A percentile compares a stretch with the other conserved stretches of the same genome.
phyloP scores from a whole-genome alignment of 2,329 filamentous ascomycete genomes.

The Stagonosporopsis rhizophila region DNA sequence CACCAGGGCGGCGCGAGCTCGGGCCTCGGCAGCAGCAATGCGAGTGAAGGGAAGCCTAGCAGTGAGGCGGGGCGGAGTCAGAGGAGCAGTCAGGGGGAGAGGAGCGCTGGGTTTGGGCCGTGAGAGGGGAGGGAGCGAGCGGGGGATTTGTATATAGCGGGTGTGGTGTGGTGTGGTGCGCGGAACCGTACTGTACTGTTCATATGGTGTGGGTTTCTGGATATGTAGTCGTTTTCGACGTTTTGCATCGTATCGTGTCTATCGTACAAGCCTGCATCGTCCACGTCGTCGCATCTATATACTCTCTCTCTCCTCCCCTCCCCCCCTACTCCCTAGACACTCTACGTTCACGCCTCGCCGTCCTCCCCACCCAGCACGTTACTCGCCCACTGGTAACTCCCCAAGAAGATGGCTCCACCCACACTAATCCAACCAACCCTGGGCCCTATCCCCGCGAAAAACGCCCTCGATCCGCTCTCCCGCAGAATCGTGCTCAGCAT shows the following conservation, averaged over 20 bases:
- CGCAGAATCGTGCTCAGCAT: slow-evolving; percentile 71
- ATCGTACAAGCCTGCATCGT: slow-evolving; percentile 8
- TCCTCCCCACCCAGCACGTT: slow-evolving; percentile 68
- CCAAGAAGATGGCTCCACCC: slow-evolving; percentile 92
- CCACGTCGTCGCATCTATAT: background rate
- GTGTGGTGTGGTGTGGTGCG: background rate
- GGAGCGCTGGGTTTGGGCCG: slow-evolving; percentile 26
- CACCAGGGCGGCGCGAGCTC: slow-evolving; percentile 18
- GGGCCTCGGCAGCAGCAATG: slow-evolving; percentile 30
- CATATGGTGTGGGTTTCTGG: background rate
- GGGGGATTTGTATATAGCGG: slow-evolving; percentile 7
- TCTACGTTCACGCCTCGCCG: slow-evolving; percentile 24
- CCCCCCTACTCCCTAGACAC: background rate
- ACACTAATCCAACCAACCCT: slow-evolving; percentile 93
- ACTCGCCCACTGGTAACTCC: slow-evolving; percentile 87
- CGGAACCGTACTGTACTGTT: background rate
- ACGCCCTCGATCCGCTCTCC: slow-evolving; percentile 70
- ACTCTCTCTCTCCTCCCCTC: background rate
- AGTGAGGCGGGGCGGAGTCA: slow-evolving; percentile 39
- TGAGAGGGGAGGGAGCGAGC: background rate
- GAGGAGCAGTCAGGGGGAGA: slow-evolving; percentile 30
- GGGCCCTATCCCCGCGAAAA: slow-evolving; percentile 80
- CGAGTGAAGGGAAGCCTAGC: slow-evolving; percentile 43
- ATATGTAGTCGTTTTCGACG: background rate
- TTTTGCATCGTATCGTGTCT: background rate